phyloP scores from a whole-genome alignment of 225 moss, liverwort and hornwort genomes.

The Polytrichum formosum region DNA sequence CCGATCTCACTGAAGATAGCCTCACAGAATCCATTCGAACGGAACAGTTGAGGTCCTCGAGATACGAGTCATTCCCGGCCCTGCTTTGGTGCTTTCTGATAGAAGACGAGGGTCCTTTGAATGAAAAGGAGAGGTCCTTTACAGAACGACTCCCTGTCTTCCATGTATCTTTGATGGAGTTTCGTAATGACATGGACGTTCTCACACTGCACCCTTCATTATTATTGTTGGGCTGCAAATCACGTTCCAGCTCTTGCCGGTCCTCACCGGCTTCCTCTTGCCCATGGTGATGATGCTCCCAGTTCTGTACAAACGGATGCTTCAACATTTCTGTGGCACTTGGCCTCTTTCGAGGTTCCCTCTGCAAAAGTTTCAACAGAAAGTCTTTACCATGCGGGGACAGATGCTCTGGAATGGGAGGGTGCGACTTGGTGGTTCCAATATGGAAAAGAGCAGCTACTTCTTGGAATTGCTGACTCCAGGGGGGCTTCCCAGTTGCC shows the following conservation, averaged over 20 bases:
- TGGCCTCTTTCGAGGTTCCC: slow-evolving; percentile 84
- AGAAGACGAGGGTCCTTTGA: slow-evolving; percentile 54
- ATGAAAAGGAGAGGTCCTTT: slow-evolving; percentile 41
- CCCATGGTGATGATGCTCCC: slow-evolving; percentile 29
- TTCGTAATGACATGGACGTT: slow-evolving; percentile 40
- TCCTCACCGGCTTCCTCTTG: slow-evolving; percentile 44
- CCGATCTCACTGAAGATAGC: slow-evolving; percentile 32
- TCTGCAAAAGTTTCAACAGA: slow-evolving; percentile 77
- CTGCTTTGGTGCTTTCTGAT: slow-evolving; percentile 38
- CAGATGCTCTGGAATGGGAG: slow-evolving; percentile 90
- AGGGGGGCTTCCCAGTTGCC: slow-evolving; percentile 70
- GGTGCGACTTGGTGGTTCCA: slow-evolving; percentile 94
- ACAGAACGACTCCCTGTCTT: slow-evolving; percentile 30
- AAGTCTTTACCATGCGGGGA: slow-evolving; percentile 81
- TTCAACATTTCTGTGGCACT: slow-evolving; percentile 79
- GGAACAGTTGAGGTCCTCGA: slow-evolving; percentile 64
- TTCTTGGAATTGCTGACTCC: slow-evolving; percentile 88
- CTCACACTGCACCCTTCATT: slow-evolving; percentile 32
- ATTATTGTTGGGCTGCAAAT: slow-evolving; percentile 36
- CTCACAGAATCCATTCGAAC: slow-evolving; percentile 49
- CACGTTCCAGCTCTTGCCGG: slow-evolving; percentile 46
- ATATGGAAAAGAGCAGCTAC: slow-evolving; percentile 95
- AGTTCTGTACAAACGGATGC: slow-evolving; percentile 59
- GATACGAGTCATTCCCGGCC: slow-evolving; percentile 27
- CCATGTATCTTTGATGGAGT: slow-evolving; percentile 34